Conservation (phyloP, 2,329 filamentous ascomycete genomes). For the Parastagonospora avenae region DNA sequence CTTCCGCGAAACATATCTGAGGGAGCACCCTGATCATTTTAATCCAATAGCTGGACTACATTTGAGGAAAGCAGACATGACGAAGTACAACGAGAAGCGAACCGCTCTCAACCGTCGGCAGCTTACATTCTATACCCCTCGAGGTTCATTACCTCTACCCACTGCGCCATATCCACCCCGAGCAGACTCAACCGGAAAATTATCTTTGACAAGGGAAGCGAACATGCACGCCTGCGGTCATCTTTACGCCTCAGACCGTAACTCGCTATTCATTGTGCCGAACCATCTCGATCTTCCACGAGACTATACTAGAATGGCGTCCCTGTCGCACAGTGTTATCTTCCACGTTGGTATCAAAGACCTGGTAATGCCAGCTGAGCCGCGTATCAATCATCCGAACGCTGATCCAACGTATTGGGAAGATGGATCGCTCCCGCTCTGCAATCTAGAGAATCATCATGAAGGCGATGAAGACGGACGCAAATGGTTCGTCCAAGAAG, state of each 20-base stretch:
- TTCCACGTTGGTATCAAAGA: constrained; percentile 39
- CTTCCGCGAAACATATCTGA: constrained; percentile 37
- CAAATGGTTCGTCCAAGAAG: constrained; percentile 43
- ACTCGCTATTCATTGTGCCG: constrained; percentile 58
- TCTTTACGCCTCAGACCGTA: constrained; percentile 62
- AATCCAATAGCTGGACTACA: constrained; percentile 54
- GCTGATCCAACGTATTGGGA: constrained; percentile 33
- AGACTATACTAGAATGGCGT: constrained; percentile 38
- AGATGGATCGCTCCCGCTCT: constrained; percentile 24
- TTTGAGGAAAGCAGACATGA: constrained; percentile 60
- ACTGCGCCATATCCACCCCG: constrained; percentile 28
- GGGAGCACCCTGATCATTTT: constrained; percentile 41
- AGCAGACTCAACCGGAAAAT: neutral
- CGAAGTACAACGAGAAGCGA: constrained; percentile 50
- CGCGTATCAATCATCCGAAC: constrained; percentile 10
- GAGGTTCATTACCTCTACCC: constrained; percentile 41
- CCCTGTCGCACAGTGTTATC: constrained; percentile 39
- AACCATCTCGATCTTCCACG: constrained; percentile 46
- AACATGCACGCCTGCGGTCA: constrained; percentile 64
- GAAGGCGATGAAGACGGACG: constrained; percentile 28
- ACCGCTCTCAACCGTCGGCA: constrained; percentile 41
- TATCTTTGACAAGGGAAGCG: constrained; percentile 30
- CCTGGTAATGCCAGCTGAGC: constrained; percentile 3
- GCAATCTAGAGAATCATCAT: constrained; percentile 20
- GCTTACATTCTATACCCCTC: constrained; percentile 41